Base-by-base conservation (phyloP, 1,139 yeast genomes). In the Debaryomyces singareniensis region DNA sequence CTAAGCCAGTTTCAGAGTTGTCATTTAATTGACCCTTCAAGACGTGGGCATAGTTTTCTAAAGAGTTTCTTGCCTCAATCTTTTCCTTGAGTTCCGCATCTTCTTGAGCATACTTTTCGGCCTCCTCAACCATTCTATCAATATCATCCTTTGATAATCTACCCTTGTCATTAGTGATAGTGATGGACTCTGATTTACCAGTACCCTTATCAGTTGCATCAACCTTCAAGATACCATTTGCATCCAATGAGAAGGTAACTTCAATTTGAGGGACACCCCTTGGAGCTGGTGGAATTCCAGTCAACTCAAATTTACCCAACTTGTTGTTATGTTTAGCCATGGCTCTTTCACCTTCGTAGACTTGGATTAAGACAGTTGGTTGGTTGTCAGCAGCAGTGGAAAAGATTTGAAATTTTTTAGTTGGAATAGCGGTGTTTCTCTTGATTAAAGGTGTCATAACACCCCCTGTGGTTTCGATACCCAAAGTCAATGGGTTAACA, bases 141-240 rank as follows among this genome's bases (percentile, higher is more conserved):
- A 85, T 85, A 38, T 85, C 95, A 40, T 85, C 95, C 68, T 83
- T 83, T 38, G 95, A 73, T 55, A 91, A 76, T 73, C 97, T 84
- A 53, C 96, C 96, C 75, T 89, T 87, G 63, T 91, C 97, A 60
- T 91, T 91, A 53, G 91, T 85, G 62, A 91, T 91, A 41, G 95
- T 85, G 54, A 91, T 85, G 41, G 94, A 80, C 64, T 91, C 86
- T 36, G 91, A 77, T 68, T 87, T 87, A 67, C 71, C 71, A 35
- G 70, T 64, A 32, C 70, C 70, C 51, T 64, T 65, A 43, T 64
- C 71, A 35, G 53, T 45, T 25, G 71, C 71, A 43, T 60, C 68
- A 40, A 64, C 71, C 51, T 62, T 64, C 45, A 64, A 61, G 44
- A 64, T 63, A 53, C 71, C 71, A 48, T 64, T 64, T 45, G 71